Evolutionary conservation across 2,329 filamentous ascomycete genomes (phyloP).

Genomic region (Hypoxylon sp.): DNA sequence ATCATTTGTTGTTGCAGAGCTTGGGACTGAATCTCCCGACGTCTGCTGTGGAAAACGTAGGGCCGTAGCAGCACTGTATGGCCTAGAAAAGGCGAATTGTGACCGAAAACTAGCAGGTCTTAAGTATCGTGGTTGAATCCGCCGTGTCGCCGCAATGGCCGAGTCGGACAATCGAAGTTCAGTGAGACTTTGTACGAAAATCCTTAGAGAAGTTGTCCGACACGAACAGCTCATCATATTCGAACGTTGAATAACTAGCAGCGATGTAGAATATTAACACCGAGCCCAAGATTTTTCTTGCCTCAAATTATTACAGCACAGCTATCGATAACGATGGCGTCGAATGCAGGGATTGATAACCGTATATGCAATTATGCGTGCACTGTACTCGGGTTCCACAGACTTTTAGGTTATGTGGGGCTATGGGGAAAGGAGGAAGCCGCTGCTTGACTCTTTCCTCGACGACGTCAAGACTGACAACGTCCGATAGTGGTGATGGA

Average conservation of each 20-base stretch:
- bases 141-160: conserved; percentile 28
- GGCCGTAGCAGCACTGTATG: conserved; percentile 47
- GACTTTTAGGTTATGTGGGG: conserved; percentile 17
- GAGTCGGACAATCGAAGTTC: conserved; percentile 48
- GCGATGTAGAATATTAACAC: background rate
- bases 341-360: background rate
- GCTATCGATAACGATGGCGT: background rate
- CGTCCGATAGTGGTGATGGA: background rate
- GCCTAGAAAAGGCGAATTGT: conserved; percentile 32
- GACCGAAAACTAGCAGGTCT: conserved; percentile 29
- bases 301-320: conserved; percentile 15
- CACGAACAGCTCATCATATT: conserved; percentile 65
- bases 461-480: conserved; percentile 13
- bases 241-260: background rate
- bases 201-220: conserved; percentile 60
- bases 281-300: conserved; percentile 25
- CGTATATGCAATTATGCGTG: conserved; percentile 2
- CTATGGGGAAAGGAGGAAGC: background rate
- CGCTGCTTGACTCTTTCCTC: conserved; percentile 8
- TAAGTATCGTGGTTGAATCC: conserved; percentile 32
- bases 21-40: background rate
- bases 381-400: conserved; percentile 1
- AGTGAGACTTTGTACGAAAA: conserved; percentile 64
- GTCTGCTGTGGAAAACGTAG: conserved; percentile 36
- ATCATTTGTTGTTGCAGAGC: conserved; percentile 10